Conservation (phyloP, 495 filamentous ascomycete species). For the Penicillium argentinense region DNA sequence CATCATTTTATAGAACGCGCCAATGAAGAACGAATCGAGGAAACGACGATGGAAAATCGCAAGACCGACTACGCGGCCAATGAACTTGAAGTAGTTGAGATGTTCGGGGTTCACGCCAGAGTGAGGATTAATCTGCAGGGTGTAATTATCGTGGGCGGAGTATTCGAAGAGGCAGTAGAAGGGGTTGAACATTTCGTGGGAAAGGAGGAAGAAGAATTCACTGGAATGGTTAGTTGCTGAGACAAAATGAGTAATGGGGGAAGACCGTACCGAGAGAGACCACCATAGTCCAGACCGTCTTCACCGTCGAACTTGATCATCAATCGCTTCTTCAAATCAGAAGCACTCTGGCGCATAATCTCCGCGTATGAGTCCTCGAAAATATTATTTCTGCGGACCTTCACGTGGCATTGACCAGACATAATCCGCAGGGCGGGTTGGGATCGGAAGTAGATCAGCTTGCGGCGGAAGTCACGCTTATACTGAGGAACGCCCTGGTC, state of each 20-base stretch:
- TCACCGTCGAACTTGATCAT: slow-evolving; percentile 99
- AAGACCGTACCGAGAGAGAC: slow-evolving; percentile 72
- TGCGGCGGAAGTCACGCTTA: slow-evolving; percentile 97
- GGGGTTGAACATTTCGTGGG: slow-evolving; percentile 99
- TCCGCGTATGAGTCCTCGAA: slow-evolving; percentile 99
- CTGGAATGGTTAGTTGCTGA: slow-evolving; percentile 44
- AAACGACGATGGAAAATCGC: slow-evolving; percentile 99
- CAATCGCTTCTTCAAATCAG: slow-evolving; percentile 92
- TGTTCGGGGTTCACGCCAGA: slow-evolving; percentile 99
- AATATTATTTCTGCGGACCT: slow-evolving; percentile 93
- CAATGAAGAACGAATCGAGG: slow-evolving; percentile 99
- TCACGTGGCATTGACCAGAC: slow-evolving; percentile 96
- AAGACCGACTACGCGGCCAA: slow-evolving; percentile 93
- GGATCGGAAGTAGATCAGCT: slow-evolving; percentile 98
- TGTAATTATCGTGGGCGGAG: slow-evolving; percentile 99
- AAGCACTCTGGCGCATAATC: slow-evolving; percentile 95
- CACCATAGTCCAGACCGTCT: slow-evolving; percentile 96
- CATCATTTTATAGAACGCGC: slow-evolving; percentile 99
- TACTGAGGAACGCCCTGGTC: slow-evolving; percentile 99
- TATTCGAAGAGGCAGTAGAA: slow-evolving; percentile 99
- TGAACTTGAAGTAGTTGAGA: slow-evolving; percentile 99
- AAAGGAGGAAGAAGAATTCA: slow-evolving; percentile 99
- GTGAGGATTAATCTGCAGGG: slow-evolving; percentile 98
- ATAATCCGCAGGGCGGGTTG: slow-evolving; percentile 94
- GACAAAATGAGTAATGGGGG: background rate